Evolutionary conservation across 345 rosid species (phyloP).

Genomic region (Rhizophora apiculata): DNA sequence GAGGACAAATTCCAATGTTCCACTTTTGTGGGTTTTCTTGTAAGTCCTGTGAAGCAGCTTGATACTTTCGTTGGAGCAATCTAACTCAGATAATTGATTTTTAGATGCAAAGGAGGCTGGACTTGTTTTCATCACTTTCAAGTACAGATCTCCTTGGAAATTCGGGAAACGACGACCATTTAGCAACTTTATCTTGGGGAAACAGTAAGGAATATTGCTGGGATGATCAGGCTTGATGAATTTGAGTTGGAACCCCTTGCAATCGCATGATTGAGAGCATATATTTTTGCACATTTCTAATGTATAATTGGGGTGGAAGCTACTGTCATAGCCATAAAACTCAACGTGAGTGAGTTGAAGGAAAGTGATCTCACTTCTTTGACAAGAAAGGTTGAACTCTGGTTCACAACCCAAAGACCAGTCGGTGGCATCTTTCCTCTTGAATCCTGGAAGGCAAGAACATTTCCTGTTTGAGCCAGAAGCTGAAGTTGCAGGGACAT

Average conservation of each 20-base stretch:
- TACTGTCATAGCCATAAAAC: slow-evolving; percentile 30
- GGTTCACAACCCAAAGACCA: slow-evolving; percentile 35
- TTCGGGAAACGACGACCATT: slow-evolving; percentile 17
- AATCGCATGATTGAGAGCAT: slow-evolving; percentile 27
- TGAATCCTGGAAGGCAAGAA: slow-evolving; percentile 33
- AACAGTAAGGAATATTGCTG: slow-evolving; percentile 14
- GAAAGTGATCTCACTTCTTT: slow-evolving; percentile 7
- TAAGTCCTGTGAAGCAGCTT: not conserved
- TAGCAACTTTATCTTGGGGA: slow-evolving; percentile 16
- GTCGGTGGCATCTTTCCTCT: slow-evolving; percentile 12
- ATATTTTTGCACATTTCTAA: slow-evolving; percentile 9
- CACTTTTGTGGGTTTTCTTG: not conserved
- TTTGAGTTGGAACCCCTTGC: slow-evolving; percentile 27
- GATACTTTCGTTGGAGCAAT: not conserved
- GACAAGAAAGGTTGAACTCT: slow-evolving; percentile 16
- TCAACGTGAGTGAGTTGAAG: slow-evolving; percentile 19
- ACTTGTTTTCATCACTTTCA: slow-evolving; percentile 19
- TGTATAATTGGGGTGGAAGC: not conserved
- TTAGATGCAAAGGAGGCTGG: not conserved
- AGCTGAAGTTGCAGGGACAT: not conserved
- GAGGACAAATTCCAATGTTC: not conserved
- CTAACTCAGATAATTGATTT: no score
- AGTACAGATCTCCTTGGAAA: slow-evolving; percentile 16
- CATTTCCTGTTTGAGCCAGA: slow-evolving; percentile 19
- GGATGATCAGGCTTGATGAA: not conserved